A percentile compares a stretch with the other conserved stretches of the same genome.
These are phyloP conservation scores for Naganishia kalamii DNA, from an alignment of 768 basidiomycete genomes.

Conservation along the genomic window DNA sequence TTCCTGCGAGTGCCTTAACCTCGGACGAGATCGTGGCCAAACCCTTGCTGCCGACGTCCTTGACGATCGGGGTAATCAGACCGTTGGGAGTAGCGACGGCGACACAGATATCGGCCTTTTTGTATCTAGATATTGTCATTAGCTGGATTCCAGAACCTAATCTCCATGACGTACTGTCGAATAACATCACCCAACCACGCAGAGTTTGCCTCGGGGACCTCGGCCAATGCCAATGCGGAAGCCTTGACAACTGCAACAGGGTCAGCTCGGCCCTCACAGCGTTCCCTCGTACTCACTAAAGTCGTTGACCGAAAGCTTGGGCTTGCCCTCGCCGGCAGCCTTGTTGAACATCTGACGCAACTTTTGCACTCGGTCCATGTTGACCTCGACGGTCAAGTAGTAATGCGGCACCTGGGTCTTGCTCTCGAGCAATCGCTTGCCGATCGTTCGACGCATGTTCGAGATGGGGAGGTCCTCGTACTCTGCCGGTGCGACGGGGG, in stretches of 20 bases:
- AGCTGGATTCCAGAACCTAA: background rate
- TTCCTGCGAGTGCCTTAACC: constrained; percentile 84
- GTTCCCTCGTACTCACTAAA: constrained; percentile 54
- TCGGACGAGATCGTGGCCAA: constrained; percentile 86
- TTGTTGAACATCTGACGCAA: constrained; percentile 90
- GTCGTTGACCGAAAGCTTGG: constrained; percentile 92
- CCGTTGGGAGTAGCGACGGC: constrained; percentile 94
- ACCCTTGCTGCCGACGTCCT: constrained; percentile 86
- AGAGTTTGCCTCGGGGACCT: constrained; percentile 96
- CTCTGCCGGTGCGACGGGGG: constrained; percentile 51
- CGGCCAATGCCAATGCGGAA: constrained; percentile 76
- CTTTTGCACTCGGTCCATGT: constrained; percentile 77
- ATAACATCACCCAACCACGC: constrained; percentile 96
- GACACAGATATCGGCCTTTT: constrained; percentile 92
- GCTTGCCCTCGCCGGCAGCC: constrained; percentile 59
- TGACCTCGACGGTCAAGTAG: constrained; percentile 87
- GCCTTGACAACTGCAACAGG: constrained; percentile 70
- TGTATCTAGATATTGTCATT: constrained; percentile 56
- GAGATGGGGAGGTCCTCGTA: constrained; percentile 85
- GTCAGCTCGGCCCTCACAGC: background rate
- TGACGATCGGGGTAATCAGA: constrained; percentile 94
- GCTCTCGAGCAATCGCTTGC: constrained; percentile 77
- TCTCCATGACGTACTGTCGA: constrained; percentile 63
- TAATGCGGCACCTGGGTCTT: constrained; percentile 96
- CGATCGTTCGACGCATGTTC: constrained; percentile 93